phyloP scores from a whole-genome alignment of 2,329 filamentous ascomycete genomes.

The Cryphonectria carpinicola region DNA sequence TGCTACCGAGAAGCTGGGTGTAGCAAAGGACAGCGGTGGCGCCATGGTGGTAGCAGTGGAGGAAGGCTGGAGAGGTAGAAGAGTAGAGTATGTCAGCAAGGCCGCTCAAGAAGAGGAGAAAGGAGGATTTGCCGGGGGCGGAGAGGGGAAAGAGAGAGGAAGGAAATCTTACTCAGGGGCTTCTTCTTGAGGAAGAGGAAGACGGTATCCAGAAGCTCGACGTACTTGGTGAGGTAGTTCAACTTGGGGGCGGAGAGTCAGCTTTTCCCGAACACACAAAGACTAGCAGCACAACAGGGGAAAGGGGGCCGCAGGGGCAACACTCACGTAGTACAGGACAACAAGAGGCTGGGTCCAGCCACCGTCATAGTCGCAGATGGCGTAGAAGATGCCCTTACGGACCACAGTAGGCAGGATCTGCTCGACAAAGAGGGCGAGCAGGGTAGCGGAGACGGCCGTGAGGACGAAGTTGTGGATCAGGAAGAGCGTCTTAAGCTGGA shows the following conservation, averaged over 20 bases:
- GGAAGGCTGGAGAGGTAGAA: conserved; percentile 67
- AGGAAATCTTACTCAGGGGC: conserved; percentile 72
- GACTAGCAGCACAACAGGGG: not conserved
- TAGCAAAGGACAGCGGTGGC: conserved; percentile 97
- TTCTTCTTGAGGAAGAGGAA: conserved; percentile 99
- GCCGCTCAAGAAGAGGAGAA: too few relatives aligned
- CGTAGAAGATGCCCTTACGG: conserved; percentile 81
- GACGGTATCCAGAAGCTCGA: conserved; percentile 92
- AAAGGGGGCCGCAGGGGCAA: not conserved
- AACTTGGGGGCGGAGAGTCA: conserved; percentile 62
- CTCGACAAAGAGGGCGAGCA: conserved; percentile 87
- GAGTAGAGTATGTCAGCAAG: conserved; percentile 36
- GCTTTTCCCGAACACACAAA: conserved; percentile 30
- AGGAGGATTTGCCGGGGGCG: not conserved
- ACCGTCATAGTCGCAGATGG: conserved; percentile 80
- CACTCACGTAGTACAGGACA: conserved; percentile 91
- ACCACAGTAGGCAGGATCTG: conserved; percentile 84
- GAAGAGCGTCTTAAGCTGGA: conserved; percentile 88
- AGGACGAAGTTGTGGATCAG: conserved; percentile 97
- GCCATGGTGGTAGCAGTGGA: conserved; percentile 98
- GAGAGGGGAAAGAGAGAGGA: not conserved
- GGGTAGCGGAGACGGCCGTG: conserved; percentile 78
- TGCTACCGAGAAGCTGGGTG: conserved; percentile 91
- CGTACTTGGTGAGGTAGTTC: conserved; percentile 98
- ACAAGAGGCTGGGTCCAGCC: conserved; percentile 95